Evolutionary conservation across 371 early-diverging fungal species (phyloP), one percentile per base, ranked within the genome.

Genomic region (Mucor irregularis): DNA sequence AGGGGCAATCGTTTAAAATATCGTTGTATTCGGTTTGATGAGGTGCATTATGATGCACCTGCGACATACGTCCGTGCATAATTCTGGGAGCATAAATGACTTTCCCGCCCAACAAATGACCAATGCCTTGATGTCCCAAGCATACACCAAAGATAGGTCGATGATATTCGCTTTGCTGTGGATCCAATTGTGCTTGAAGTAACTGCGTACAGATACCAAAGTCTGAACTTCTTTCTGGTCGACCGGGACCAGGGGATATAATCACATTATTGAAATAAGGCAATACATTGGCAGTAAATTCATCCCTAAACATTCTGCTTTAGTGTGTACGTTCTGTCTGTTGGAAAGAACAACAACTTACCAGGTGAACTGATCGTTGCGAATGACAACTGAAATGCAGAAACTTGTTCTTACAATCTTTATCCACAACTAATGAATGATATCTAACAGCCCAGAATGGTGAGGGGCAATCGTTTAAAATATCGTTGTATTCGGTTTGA

Each of bases 81-180:
- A 92, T 88, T 37, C 82, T 79, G 2, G 76, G 64, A 13, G 92
- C 91, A 56, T 81, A 74, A 14, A 67, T 64, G 1, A 95, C 81
- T 56, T 85, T 83, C 9, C 90, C 92, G 7, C 95, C 97, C 61
- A 90, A 88, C 9, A 79, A 80, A 47, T 80, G 68, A 1, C 90
- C 96, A 21, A 96, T 85, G 5, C 96, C 93, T 69, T 99, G 99
- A 72, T 96, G 94, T 0, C 99, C 99, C 35, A 99, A 76, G 68
- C 99, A 99, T 0, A 99, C 93, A 42, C 99, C 99, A 51, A 99
- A 84, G 9, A 98, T 77, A 2, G 99, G 99, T 22, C 77, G 51
- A 53, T 76, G 77, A 19, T 54, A 50, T 8, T 69, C 31, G 6
- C 25, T 14, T 28, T 65, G 62, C 6, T 7, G n/a, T 26, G 64